Conservation (phyloP, 2,329 filamentous ascomycete genomes). For the Beauveria brongniartii region DNA sequence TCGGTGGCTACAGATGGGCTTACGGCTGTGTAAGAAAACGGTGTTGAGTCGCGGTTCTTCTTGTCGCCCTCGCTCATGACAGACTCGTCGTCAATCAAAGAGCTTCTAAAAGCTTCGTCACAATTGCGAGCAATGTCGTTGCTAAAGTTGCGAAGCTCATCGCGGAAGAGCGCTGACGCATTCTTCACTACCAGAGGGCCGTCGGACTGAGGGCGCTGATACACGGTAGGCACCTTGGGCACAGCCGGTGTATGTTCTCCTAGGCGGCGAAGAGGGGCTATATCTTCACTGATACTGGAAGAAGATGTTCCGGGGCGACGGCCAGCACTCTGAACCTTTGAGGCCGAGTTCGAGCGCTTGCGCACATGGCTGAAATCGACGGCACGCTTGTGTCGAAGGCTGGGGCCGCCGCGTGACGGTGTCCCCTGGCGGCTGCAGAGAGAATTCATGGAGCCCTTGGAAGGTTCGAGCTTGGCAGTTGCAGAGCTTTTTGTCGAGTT, state of each 20-base stretch:
- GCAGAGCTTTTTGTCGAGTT: constrained; percentile 22
- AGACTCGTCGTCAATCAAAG: constrained; percentile 35
- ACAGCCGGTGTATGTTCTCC: constrained; percentile 24
- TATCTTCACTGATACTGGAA: not conserved
- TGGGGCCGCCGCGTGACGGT: constrained; percentile 32
- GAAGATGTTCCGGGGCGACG: constrained; percentile 6
- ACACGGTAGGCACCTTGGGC: constrained; percentile 17
- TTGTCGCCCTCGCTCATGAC: constrained; percentile 25
- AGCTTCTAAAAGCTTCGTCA: constrained; percentile 82
- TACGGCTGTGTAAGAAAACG: constrained; percentile 35
- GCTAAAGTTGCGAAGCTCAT: constrained; percentile 78
- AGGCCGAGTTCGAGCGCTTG: constrained; percentile 28
- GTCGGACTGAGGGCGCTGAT: constrained; percentile 19
- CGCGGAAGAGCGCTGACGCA: constrained; percentile 42
- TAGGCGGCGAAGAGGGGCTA: not conserved
- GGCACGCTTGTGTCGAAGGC: constrained; percentile 40
- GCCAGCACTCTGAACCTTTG: constrained; percentile 12
- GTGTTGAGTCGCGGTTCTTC: constrained; percentile 28
- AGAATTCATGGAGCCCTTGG: constrained; percentile 39
- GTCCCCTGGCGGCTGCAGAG: constrained; percentile 39
- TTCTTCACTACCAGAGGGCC: constrained; percentile 18
- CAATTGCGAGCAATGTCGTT: constrained; percentile 81
- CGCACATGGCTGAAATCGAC: constrained; percentile 47
- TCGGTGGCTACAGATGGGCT: constrained; percentile 21
- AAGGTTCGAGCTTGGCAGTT: constrained; percentile 24